Base-by-base conservation (phyloP, 495 filamentous ascomycete species). In the Aspergillus nidulans region DNA sequence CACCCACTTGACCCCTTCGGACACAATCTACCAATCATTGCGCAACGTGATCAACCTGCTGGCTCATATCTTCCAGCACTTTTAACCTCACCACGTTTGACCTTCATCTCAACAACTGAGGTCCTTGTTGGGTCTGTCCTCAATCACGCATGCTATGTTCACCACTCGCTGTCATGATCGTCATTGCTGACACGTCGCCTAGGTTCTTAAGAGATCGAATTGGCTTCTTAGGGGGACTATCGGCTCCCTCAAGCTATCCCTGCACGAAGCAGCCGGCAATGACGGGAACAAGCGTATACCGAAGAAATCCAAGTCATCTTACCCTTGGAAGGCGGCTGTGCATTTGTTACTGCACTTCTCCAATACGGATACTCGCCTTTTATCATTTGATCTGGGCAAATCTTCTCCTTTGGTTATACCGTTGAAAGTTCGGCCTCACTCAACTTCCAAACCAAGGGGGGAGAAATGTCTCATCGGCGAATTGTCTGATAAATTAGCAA, bases 1-100 rank as follows among this genome's bases (percentile, higher is more conserved):
- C 59, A 51, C 23, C 50, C 59, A 45, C 55, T 54, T 61, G 50
- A 55, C 28, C 41, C 21, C 28, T 18, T 34, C 48, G 41, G 28
- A 10, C 46, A 52, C 49, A 55, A 38, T 57, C 57, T 60, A 53
- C 60, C 63, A 66, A 66, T 66, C 63, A 61, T 59, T 57, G 55
- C 9, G 24, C 60, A 66, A 66, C 63, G 63, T 66, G 63, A 55
- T 49, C 59, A 41, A 50, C 52, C 34, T 56, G 57, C 57, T 60
- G 63, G 59, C 56, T 49, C 52, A 39, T 32, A 41, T 39, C 53
- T 56, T 30, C 46, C 53, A 56, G 15, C 32, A 23, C 13, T 8
- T 24, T 38, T 20, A 36, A 36, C 46, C 45, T 32, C 45, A n/a
- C 26, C 45, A 49, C 38, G n/a, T 39, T 13, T 20, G 13, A 32